Conservation (phyloP, 23 red algal genomes). For the Gracilaria domingensis region DNA sequence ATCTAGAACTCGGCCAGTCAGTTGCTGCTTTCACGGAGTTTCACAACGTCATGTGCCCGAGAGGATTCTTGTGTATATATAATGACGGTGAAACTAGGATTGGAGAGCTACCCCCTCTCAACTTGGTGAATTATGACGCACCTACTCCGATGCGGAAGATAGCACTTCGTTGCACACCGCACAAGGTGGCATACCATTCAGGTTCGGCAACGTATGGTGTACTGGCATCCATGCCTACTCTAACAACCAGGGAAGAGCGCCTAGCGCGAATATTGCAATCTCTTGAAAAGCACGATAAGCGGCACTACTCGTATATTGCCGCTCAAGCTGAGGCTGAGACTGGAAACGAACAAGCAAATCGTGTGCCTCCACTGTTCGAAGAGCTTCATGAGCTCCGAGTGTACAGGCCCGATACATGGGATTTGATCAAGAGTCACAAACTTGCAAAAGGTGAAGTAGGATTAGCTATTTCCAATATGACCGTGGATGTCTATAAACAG, state of each 20-base stretch:
- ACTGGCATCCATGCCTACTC: constrained; percentile 74
- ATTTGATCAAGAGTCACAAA: constrained; percentile 79
- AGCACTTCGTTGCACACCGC: constrained; percentile 71
- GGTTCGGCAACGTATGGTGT: constrained; percentile 76
- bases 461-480: constrained; percentile 79
- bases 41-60: constrained; percentile 81
- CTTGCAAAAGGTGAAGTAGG: constrained; percentile 82
- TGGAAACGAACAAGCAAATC: constrained; percentile 58
- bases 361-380: constrained; percentile 72
- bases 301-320: constrained; percentile 60
- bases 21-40: constrained; percentile 69
- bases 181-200: constrained; percentile 75
- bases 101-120: constrained; percentile 43
- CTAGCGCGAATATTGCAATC: constrained; percentile 68
- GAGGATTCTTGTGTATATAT: constrained; percentile 71
- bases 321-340: constrained; percentile 77
- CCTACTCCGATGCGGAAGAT: constrained; percentile 73
- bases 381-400: constrained; percentile 85
- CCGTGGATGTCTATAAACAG: constrained; percentile 85
- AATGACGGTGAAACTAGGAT: constrained; percentile 70
- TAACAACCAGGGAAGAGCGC: constrained; percentile 68
- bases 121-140: constrained; percentile 64
- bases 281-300: constrained; percentile 65
- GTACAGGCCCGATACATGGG: constrained; percentile 90
- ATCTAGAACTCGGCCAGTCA: constrained; percentile 28